These are phyloP conservation scores for Sporothrix mexicana DNA, from an alignment of 2,329 filamentous ascomycete species.

Conservation along the genomic window DNA sequence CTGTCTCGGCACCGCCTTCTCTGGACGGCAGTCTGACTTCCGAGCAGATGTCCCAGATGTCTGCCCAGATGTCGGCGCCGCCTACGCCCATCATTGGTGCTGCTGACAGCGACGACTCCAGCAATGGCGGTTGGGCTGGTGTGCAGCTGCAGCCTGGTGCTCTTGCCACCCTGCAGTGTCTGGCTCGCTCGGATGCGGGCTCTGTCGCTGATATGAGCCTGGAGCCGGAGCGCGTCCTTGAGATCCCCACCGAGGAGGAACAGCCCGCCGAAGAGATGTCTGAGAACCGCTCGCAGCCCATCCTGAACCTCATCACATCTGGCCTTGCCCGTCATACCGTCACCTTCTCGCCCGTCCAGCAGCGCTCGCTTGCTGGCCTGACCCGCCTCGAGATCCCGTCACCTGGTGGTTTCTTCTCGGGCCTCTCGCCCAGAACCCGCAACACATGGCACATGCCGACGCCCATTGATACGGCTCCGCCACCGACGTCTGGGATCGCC, in stretches of 20 bases:
- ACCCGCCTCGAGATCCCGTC: constrained; percentile 88
- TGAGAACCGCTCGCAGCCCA: constrained; percentile 61
- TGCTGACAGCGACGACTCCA: constrained; percentile 57
- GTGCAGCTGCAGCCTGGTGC: constrained; percentile 80
- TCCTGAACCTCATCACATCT: constrained; percentile 56
- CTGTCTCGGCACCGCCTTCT: constrained; percentile 81
- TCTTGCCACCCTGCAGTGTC: constrained; percentile 77
- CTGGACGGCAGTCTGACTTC: constrained; percentile 87
- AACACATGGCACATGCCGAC: constrained; percentile 78
- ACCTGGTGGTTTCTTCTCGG: constrained; percentile 89
- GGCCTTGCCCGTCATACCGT: constrained; percentile 44
- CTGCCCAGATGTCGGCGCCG: constrained; percentile 74
- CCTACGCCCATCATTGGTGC: constrained; percentile 76
- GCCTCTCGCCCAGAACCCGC: constrained; percentile 74
- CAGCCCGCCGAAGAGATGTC: constrained; percentile 45
- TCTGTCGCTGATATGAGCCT: constrained; percentile 65
- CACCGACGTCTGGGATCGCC: constrained; percentile 86
- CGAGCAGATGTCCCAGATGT: constrained; percentile 72
- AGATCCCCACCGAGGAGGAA: constrained; percentile 48
- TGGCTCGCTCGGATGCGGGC: constrained; percentile 63
- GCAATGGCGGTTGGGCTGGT: constrained; percentile 69
- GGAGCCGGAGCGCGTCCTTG: constrained; percentile 61
- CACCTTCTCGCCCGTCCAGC: constrained; percentile 56
- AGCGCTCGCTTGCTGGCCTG: constrained; percentile 70
- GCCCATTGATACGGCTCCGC: constrained; percentile 57